Conservation (phyloP, 176 grass and related monocot genomes). For the Avena eriantha region DNA sequence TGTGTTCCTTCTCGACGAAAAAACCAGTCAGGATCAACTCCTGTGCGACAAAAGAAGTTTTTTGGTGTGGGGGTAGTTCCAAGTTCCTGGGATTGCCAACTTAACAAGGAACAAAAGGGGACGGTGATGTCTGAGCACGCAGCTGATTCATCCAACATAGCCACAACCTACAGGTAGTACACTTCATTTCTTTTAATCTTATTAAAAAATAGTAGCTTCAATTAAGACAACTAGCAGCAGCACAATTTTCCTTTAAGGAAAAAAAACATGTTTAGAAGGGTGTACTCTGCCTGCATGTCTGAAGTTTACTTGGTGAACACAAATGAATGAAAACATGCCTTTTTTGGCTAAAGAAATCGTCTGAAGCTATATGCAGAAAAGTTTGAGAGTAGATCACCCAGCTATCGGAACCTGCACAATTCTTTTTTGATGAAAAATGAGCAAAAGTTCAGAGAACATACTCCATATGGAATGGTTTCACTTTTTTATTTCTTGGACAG, state of each 20-base stretch:
- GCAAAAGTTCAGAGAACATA: background rate
- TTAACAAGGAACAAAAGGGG: background rate
- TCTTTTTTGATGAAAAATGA: background rate
- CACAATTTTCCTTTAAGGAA: background rate
- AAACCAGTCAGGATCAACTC: background rate
- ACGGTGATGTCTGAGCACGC: background rate
- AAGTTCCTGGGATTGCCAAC: background rate
- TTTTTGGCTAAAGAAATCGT: background rate
- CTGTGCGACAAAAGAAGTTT: background rate
- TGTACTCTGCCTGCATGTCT: background rate
- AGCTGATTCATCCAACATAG: constrained; percentile 1
- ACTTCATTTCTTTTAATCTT: background rate
- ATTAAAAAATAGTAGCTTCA: background rate
- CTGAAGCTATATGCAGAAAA: background rate
- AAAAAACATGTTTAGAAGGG: background rate
- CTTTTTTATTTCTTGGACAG: background rate
- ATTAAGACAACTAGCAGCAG: background rate
- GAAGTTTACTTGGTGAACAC: background rate
- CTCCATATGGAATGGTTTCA: background rate
- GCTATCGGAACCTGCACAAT: background rate
- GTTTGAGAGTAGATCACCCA: background rate
- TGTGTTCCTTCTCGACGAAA: no score
- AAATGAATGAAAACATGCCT: background rate
- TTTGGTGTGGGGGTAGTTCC: background rate
- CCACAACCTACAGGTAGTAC: constrained; percentile 5